These are phyloP conservation scores for Pyrenochaeta sp. DNA, from an alignment of 2,329 filamentous ascomycete species.

Conservation along the genomic window DNA sequence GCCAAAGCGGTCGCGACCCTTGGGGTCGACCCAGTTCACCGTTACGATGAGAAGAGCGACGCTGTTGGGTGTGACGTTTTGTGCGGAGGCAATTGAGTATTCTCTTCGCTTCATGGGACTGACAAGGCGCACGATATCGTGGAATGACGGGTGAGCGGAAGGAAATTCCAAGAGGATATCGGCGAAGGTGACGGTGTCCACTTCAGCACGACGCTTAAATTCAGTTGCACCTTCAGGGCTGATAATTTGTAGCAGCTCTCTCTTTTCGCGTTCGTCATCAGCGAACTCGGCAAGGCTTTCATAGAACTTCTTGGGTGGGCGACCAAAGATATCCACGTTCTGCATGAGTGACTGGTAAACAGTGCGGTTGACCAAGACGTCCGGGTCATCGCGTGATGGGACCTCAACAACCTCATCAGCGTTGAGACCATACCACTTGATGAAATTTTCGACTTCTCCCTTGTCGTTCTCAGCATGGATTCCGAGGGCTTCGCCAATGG, in stretches of 20 bases:
- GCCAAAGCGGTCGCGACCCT: slow-evolving; percentile 87
- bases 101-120: slow-evolving; percentile 93
- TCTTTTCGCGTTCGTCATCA: slow-evolving; percentile 80
- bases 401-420: slow-evolving; percentile 88
- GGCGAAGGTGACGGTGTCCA: slow-evolving; percentile 89
- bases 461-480: slow-evolving; percentile 95
- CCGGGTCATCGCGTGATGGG: slow-evolving; percentile 78
- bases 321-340: slow-evolving; percentile 95
- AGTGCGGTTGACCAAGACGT: slow-evolving; percentile 83
- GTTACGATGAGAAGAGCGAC: slow-evolving; percentile 97
- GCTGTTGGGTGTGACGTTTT: slow-evolving; percentile 88
- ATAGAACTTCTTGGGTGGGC: slow-evolving; percentile 97
- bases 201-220: slow-evolving; percentile 90
- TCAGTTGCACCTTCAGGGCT: slow-evolving; percentile 79
- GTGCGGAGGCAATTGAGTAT: slow-evolving; percentile 98
- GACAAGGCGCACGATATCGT: slow-evolving; percentile 87
- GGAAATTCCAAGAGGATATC: slow-evolving; percentile 89
- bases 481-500: slow-evolving; percentile 95
- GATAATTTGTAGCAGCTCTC: slow-evolving; percentile 77
- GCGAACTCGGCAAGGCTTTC: slow-evolving; percentile 89
- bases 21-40: slow-evolving; percentile 90
- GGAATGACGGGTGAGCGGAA: slow-evolving; percentile 86
- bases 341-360: slow-evolving; percentile 90
- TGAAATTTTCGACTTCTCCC: slow-evolving; percentile 80
- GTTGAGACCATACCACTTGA: slow-evolving; percentile 86